These are phyloP conservation scores for Leccinellum albellum DNA, from an alignment of 768 basidiomycete species.

Conservation along the genomic window DNA sequence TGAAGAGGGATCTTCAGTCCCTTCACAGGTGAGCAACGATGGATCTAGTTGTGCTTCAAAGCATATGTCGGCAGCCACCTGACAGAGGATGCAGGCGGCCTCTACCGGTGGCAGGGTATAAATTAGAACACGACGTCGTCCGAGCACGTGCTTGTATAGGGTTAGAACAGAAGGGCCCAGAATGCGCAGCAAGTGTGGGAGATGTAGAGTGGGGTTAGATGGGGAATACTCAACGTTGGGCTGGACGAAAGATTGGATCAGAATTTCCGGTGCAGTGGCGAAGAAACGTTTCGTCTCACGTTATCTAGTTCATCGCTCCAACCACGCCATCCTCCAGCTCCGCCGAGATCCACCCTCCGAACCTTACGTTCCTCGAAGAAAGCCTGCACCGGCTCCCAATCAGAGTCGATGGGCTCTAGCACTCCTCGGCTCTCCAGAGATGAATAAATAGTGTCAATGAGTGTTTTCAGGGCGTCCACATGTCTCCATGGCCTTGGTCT, in stretches of 20 bases:
- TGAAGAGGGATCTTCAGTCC: constrained; percentile 26
- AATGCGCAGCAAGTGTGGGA: constrained; percentile 72
- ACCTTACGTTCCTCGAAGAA: constrained; percentile 68
- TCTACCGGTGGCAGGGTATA: constrained; percentile 80
- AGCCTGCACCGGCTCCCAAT: constrained; percentile 58
- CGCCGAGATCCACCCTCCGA: constrained; percentile 46
- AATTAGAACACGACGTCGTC: constrained; percentile 70
- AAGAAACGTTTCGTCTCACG: constrained; percentile 30
- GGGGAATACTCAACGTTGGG: constrained; percentile 20
- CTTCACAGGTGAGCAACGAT: constrained; percentile 18
- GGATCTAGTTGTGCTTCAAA: constrained; percentile 43
- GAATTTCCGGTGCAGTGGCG: neutral
- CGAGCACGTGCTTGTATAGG: constrained; percentile 74
- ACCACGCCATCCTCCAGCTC: constrained; percentile 59
- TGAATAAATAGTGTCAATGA: constrained; percentile 53
- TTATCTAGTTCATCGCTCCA: constrained; percentile 66
- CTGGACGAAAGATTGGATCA: constrained; percentile 19
- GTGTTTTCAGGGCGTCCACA: constrained; percentile 56
- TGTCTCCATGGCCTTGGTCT: constrained; percentile 78
- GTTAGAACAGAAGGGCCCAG: constrained; percentile 77
- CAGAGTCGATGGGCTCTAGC: constrained; percentile 48
- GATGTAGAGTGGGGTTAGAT: constrained; percentile 59
- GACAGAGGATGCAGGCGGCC: constrained; percentile 67
- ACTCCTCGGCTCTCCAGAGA: constrained; percentile 44
- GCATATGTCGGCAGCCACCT: constrained; percentile 59